Conservation (phyloP, 805 yeast species). For the Myxozyma sirexii region DNA sequence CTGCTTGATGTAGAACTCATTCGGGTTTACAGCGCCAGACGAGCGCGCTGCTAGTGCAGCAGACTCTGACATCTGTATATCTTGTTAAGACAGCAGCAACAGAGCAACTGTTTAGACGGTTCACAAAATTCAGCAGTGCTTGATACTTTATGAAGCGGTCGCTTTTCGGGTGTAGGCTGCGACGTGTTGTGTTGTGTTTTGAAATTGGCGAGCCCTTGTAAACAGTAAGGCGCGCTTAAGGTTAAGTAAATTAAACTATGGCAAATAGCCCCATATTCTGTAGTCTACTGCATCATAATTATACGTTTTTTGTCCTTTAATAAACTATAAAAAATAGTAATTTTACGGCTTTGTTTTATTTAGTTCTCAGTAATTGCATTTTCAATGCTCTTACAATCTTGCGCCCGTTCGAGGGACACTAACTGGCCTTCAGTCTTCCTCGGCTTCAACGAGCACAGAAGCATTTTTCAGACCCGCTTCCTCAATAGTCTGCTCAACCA, state of each 20-base stretch:
- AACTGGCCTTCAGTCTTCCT: constrained; percentile 34
- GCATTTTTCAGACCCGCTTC: constrained; percentile 84
- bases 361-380: no score
- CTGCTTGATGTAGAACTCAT: constrained; percentile 28
- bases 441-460: constrained; percentile 67
- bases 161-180: no score
- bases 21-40: constrained; percentile 17
- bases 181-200: no score
- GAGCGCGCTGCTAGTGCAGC: constrained; percentile 2
- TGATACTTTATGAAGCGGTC: no score
- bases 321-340: no score
- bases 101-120: neutral
- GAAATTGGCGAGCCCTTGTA: neutral
- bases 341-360: no score
- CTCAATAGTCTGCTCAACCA: constrained; percentile 59
- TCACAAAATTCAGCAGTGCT: no score
- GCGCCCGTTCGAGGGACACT: no score
- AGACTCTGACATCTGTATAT: constrained; percentile 3
- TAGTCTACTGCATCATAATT: no score
- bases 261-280: no score
- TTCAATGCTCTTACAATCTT: no score
- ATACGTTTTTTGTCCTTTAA: no score
- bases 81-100: neutral
- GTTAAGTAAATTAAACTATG: neutral
- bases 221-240: neutral